Evolutionary conservation across 768 basidiomycete species (phyloP), one percentile per base, ranked within the genome.

Genomic region (Cyclocybe aegerita): DNA sequence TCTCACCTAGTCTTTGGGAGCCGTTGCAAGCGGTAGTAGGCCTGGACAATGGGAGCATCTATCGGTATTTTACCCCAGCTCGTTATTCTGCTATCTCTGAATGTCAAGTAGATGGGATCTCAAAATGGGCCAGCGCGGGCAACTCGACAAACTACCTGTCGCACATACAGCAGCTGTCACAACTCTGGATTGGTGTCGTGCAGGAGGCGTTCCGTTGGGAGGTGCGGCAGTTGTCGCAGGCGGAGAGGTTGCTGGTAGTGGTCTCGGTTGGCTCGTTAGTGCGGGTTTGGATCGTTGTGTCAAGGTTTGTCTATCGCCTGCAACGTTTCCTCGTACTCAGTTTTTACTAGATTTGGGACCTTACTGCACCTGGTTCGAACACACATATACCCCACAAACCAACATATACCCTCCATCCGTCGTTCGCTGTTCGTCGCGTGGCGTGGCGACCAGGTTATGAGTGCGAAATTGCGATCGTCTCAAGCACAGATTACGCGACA

Each of bases 201-300:
- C 70, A 29, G 62, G 61, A 7, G 50, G 60, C 15, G 49, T 56
- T 8, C 46, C 29, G 29, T 10, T 42, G 16, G 48, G 47, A 29
- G 33, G 45, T 37, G 23, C 49, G 12, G n/a, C 39, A 23, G 49
- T 57, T 43, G 39, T 46, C n/a, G 54, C 17, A 30, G 50, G 37
- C 48, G 46, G 6, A 54, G 70, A 75, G 32, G 48, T 58, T 34
- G 50, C 62, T 3, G 64, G 65, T 4, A 69, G 57, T 15, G 73
- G 75, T 5, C 65, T 77, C 23, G 88, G 88, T 1, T 93, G 90
- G 89, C 75, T 93, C 15, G 85, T 82, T 4, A 91, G 87, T 46
- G 88, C 85, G 9, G 87, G 90, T 0, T 69, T 93, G 30, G 91
- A 93, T 67, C 81, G 83, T 33, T 83, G 78, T 29, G 89, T 92